Percentiles rank a stretch among this genome's conserved stretches.
Conservation (phyloP, 2,329 filamentous ascomycete genomes). For the Aaosphaeria arxii region DNA sequence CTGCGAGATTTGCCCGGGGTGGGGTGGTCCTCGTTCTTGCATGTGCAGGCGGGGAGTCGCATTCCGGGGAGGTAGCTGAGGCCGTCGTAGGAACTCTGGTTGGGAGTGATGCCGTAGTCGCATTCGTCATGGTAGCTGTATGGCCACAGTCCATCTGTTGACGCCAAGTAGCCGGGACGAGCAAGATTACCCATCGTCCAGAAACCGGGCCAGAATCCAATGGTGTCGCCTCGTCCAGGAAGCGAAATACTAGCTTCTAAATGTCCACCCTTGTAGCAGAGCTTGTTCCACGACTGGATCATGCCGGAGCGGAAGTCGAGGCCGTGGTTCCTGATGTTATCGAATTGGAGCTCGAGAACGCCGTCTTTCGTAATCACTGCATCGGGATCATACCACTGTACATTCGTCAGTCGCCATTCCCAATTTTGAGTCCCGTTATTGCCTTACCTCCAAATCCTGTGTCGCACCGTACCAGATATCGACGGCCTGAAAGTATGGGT, state of each 20-base stretch:
- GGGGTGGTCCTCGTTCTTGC: slow-evolving; percentile 62
- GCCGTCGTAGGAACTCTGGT: slow-evolving; percentile 67
- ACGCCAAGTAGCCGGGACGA: slow-evolving; percentile 65
- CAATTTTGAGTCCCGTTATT: neutral
- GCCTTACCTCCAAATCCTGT: slow-evolving; percentile 60
- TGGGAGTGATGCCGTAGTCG: slow-evolving; percentile 68
- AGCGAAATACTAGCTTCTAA: slow-evolving; percentile 69
- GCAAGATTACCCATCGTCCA: slow-evolving; percentile 75
- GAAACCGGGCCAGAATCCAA: slow-evolving; percentile 73
- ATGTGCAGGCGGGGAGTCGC: slow-evolving; percentile 67
- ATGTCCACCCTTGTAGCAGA: slow-evolving; percentile 70
- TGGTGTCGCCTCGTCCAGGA: slow-evolving; percentile 63
- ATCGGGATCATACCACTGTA: slow-evolving; percentile 68
- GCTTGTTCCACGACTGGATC: slow-evolving; percentile 71
- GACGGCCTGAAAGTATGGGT: slow-evolving; percentile 65
- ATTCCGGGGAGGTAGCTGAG: slow-evolving; percentile 67
- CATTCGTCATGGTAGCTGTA: slow-evolving; percentile 69
- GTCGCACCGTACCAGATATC: slow-evolving; percentile 73
- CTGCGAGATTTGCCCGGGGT: slow-evolving; percentile 62
- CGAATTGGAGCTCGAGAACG: slow-evolving; percentile 62
- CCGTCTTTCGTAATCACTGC: slow-evolving; percentile 62
- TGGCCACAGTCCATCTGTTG: slow-evolving; percentile 71
- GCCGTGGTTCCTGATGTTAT: slow-evolving; percentile 62
- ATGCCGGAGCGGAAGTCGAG: slow-evolving; percentile 70
- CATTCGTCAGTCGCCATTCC: neutral